Base-by-base conservation (phyloP, 306 rosid species). In the Glycine tomentella region DNA sequence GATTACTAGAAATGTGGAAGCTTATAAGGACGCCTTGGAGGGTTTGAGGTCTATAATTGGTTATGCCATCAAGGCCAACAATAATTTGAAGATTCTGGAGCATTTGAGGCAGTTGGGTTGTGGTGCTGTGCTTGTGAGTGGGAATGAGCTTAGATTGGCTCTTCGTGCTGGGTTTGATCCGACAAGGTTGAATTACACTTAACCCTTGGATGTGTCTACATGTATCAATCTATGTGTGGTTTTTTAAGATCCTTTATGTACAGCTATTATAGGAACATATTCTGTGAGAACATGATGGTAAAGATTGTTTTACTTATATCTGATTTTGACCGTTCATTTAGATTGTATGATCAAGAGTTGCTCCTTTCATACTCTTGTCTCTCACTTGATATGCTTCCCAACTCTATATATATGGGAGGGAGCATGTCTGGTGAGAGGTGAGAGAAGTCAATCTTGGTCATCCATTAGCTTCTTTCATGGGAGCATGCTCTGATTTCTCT, bases 41-140 rank as follows among this genome's bases (percentile, higher is more conserved):
- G 99, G 96, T 0, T 86, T 91, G 81, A 88, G 31, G 8, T 93
- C 94, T 5, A 51, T 91, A 5, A 93, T 95, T 72, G 97, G 99
- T 9, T 93, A 95, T 65, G 99, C 98, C 9, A 93, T 93, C 15
- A 95, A 95, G 80, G 99, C 98, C 69, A 95, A 95, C 77, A 93
- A 93, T 55, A 93, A 95, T 62, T 87, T 89, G 80, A 95, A 93
- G 92, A 91, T 95, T 82, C 77, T 91, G 76, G 90, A 95, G 82
- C 98, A 95, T 84, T 85, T 95, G 90, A 89, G 93, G 82, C 72
- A 71, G 13, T 82, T 90, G 86, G 99, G 97, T 82, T 93, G 97
- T 66, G 97, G 97, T 63, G 99, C 97, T 68, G 97, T 95, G 69
- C 99, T 95, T 65, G 99, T 95, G 7, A 95, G 99, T 84, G 99